A percentile compares a stretch with the other conserved stretches of the same genome.
Conservation (phyloP, 192 early-diverging fungal species). For the Neocallimastix lanati region DNA sequence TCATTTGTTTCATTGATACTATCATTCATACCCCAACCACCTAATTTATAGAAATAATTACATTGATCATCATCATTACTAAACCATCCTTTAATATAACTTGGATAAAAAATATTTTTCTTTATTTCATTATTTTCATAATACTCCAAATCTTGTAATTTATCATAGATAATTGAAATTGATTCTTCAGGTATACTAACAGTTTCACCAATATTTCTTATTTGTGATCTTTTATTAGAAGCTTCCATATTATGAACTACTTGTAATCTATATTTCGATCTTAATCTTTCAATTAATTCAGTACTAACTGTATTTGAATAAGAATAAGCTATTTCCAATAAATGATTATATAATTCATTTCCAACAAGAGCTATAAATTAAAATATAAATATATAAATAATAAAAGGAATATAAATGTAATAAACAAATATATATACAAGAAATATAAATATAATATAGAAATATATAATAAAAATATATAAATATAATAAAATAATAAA, state of each 20-base stretch:
- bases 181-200: constrained; percentile 28
- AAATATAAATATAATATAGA: too few species aligned
- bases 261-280: constrained; percentile 18
- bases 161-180: constrained; percentile 25
- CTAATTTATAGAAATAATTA: neutral
- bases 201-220: constrained; percentile 30
- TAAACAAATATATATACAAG: neutral
- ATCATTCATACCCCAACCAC: neutral
- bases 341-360: constrained; percentile 12
- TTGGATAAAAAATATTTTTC: neutral
- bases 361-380: constrained; percentile 17
- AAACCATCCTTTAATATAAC: neutral
- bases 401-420: neutral
- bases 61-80: neutral
- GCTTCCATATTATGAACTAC: constrained; percentile 42
- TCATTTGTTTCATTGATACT: neutral
- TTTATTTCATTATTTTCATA: neutral
- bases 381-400: neutral
- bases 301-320: constrained; percentile 16
- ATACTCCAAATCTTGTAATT: constrained; percentile 22
- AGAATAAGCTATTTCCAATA: constrained; percentile 18
- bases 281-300: constrained; percentile 24
- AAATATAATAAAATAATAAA: too few species aligned
- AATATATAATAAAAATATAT: too few species aligned
- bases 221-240: constrained; percentile 24